Conservation (phyloP, 2,329 filamentous ascomycete genomes). For the Colletotrichum sp. region DNA sequence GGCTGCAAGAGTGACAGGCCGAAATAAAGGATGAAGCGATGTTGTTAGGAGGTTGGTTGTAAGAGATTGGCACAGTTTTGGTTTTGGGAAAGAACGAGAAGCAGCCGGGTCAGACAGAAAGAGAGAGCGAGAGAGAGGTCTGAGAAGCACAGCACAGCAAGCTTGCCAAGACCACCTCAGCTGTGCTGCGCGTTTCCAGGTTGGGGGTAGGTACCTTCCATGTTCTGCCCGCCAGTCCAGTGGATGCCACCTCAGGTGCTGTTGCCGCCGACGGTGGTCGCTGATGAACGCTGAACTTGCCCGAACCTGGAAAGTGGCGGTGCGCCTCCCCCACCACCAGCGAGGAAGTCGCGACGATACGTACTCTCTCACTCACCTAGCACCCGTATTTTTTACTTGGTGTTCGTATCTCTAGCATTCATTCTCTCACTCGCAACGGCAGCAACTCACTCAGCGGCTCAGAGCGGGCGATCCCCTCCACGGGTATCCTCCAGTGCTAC, state of each 20-base stretch:
- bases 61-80: slow-evolving; percentile 3
- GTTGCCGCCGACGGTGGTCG: neutral
- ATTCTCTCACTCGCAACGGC: neutral
- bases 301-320: slow-evolving; percentile 6
- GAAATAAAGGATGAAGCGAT: neutral
- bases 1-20: neutral
- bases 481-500: neutral
- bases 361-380: neutral
- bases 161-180: slow-evolving; percentile 4
- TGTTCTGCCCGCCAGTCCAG: neutral
- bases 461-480: neutral
- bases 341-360: neutral
- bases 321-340: neutral
- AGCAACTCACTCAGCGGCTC: neutral
- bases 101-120: neutral
- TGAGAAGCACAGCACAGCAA: neutral
- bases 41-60: neutral
- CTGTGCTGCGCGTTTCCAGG: neutral
- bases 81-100: neutral
- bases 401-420: neutral
- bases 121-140: neutral
- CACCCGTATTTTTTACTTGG: neutral
- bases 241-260: neutral
- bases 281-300: neutral
- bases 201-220: neutral